phyloP scores from a whole-genome alignment of 1,139 yeast genomes.

The Saccharomyces hybrid region DNA sequence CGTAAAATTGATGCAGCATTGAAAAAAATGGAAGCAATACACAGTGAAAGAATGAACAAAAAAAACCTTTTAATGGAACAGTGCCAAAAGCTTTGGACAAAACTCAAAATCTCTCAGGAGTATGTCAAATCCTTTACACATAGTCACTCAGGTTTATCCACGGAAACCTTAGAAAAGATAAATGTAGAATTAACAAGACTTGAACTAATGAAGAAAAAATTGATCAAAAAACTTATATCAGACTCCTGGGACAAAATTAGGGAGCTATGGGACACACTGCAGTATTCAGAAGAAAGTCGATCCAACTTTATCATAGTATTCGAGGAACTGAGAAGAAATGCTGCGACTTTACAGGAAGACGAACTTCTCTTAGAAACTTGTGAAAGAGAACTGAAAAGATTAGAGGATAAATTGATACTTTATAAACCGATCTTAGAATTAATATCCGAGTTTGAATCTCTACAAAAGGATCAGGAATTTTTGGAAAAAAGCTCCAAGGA shows the following conservation, averaged over 20 bases:
- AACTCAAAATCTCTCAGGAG: slow-evolving; percentile 39
- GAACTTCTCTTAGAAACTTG: slow-evolving; percentile 44
- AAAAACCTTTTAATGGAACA: slow-evolving; percentile 25
- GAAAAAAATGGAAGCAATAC: slow-evolving; percentile 17
- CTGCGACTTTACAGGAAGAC: slow-evolving; percentile 45
- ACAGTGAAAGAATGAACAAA: slow-evolving; percentile 18
- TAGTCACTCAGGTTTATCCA: slow-evolving; percentile 33
- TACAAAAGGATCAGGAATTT: slow-evolving; percentile 54
- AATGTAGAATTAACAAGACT: slow-evolving; percentile 53
- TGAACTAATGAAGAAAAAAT: slow-evolving; percentile 50
- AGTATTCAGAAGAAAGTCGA: slow-evolving; percentile 45
- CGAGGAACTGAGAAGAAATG: slow-evolving; percentile 21
- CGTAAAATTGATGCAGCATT: slow-evolving; percentile 9
- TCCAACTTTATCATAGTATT: slow-evolving; percentile 33
- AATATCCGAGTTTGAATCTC: slow-evolving; percentile 46
- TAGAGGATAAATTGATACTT: slow-evolving; percentile 45
- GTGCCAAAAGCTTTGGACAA: slow-evolving; percentile 45
- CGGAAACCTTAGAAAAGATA: slow-evolving; percentile 20
- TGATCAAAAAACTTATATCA: slow-evolving; percentile 58
- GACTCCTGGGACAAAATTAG: slow-evolving; percentile 54
- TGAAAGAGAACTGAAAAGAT: slow-evolving; percentile 49
- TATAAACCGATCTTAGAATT: slow-evolving; percentile 49
- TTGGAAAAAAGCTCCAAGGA: slow-evolving; percentile 69
- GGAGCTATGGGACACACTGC: slow-evolving; percentile 55
- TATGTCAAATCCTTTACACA: slow-evolving; percentile 35